Base-by-base conservation (phyloP, 208 protist species). In the Crithidia bombi region DNA sequence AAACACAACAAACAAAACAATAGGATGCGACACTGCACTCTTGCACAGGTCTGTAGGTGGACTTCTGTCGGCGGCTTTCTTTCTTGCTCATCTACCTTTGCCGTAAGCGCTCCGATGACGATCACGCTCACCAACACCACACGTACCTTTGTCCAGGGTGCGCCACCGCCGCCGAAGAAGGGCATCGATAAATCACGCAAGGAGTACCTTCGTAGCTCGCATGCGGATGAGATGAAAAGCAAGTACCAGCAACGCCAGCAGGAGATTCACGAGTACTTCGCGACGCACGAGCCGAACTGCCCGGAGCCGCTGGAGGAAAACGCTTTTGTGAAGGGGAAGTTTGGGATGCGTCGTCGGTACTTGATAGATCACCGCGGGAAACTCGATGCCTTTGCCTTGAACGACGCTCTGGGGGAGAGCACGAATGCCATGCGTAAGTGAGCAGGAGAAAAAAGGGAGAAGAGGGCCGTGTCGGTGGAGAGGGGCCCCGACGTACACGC, bases 311-410 rank as follows among this genome's bases (percentile, higher is more conserved):
- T 96, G 26, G 78, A 81, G 5, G 81, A 96, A 64, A 96, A 96
- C 66, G 73, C 74, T 17, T 84, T 87, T 58, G 54, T 73, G 26
- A 82, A 80, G 64, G 88, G 86, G 0, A 56, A 92, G 63, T 96
- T 90, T 68, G 90, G 90, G 10, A 96, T 96, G 87, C 87, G 90
- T 9, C 77, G 90, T 6, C 87, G 90, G 2, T 68, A 87, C 21
- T 81, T 83, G 30, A 38, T 87, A 1, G 72, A 69, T 21, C 63
- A 66, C 50, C 59, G 75, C 32, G 51, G 47, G 11, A 75, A 79
- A 25, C 73, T 88, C 11, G 67, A 84, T 66, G 21, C 81, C 9
- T 46, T 69, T 1, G 35, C 50, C 2, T 57, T 93, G 0, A 76
- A 79, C 19, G 51, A 73, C 1, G 85, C 83, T 2, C 36, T 92